These are phyloP conservation scores for Chlorella sp. DNA, from an alignment of 139 green algal genomes.

Conservation along the genomic window DNA sequence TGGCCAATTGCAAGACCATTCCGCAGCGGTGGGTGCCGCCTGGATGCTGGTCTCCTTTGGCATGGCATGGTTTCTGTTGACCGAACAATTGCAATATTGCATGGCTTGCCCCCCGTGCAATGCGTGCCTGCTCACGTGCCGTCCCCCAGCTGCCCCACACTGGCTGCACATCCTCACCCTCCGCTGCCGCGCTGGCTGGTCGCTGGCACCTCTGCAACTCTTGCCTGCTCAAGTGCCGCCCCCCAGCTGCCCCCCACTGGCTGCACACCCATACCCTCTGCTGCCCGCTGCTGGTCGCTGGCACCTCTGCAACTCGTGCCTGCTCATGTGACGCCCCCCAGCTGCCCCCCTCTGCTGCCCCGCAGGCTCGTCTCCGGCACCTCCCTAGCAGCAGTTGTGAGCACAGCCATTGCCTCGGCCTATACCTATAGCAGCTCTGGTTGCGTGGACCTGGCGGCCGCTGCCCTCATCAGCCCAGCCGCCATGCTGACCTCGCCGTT, in stretches of 20 bases:
- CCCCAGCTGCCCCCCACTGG: neutral
- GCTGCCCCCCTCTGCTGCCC: neutral
- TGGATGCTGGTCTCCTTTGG: neutral
- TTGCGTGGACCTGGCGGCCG: slow-evolving; percentile 64
- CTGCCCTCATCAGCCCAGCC: slow-evolving; percentile 56
- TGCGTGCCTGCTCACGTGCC: too few species aligned
- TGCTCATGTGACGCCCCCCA: too few species aligned
- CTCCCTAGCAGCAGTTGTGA: slow-evolving; percentile 73
- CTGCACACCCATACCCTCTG: neutral
- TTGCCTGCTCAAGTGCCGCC: neutral
- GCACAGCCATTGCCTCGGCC: slow-evolving; percentile 62
- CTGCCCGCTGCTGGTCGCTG: too few species aligned
- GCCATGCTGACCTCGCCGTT: slow-evolving; percentile 66
- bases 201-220: neutral
- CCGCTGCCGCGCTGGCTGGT: too few species aligned
- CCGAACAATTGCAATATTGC: too few species aligned
- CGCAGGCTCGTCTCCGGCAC: slow-evolving; percentile 68
- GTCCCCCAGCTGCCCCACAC: neutral
- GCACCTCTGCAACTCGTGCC: too few species aligned
- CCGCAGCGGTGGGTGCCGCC: slow-evolving; percentile 29
- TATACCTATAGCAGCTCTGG: slow-evolving; percentile 52
- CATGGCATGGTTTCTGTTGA: neutral
- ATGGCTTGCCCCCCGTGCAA: too few species aligned
- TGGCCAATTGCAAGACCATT: slow-evolving; percentile 62
- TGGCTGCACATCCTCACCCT: neutral